Evolutionary conservation across 345 rosid genomes (phyloP).

Genomic region (Cardiospermum halicacabum): DNA sequence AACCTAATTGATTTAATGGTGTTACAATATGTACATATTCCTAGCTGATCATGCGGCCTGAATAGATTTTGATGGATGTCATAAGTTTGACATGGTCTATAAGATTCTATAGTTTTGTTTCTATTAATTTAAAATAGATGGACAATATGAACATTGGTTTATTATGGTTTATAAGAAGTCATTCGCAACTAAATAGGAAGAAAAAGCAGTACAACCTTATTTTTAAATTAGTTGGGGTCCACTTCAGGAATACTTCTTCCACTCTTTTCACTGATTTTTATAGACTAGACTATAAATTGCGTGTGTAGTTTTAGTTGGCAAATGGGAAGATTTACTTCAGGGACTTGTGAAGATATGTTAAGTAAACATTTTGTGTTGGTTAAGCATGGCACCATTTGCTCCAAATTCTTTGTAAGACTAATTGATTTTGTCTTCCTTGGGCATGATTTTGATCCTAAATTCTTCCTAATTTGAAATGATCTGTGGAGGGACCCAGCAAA

Average conservation of each 20-base stretch:
- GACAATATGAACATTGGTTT: neutral
- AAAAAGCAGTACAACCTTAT: no score
- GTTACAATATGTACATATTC: neutral
- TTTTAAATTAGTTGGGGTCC: no score
- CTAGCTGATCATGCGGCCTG: neutral
- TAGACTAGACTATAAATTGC: neutral
- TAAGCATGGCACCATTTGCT: no score
- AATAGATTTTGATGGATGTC: slow-evolving; percentile 5
- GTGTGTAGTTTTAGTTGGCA: neutral
- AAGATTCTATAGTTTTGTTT: slow-evolving; percentile 12
- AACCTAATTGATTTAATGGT: neutral
- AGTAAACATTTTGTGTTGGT: no score
- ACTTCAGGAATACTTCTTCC: no score
- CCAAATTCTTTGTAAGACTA: no score
- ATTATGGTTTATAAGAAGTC: neutral
- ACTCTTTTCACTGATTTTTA: no score
- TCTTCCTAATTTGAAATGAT: no score
- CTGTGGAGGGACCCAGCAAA: no score
- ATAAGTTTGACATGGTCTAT: neutral
- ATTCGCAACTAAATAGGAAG: neutral
- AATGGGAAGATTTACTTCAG: neutral
- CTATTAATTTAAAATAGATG: slow-evolving; percentile 3
- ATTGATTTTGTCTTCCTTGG: no score
- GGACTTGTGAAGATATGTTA: no score
- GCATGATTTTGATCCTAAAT: no score